Evolutionary conservation across 1,139 yeast genomes (phyloP), one percentile per base, ranked within the genome.

Genomic region (Kurtzmaniella quercitrusa): DNA sequence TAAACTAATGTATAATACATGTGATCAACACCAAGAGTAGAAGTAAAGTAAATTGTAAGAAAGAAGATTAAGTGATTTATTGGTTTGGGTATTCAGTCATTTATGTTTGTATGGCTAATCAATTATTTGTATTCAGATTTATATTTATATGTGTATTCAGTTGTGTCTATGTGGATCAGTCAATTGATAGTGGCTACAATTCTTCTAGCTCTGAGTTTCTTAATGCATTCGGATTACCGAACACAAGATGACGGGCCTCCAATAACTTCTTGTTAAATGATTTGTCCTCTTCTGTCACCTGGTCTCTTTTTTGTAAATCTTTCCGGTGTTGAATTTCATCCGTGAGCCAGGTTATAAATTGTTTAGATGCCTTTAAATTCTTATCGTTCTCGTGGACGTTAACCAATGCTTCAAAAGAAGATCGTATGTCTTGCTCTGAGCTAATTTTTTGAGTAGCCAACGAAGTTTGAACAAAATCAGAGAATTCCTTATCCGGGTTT

Each of bases 181-280:
- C 15, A 31, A 8, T 23, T 27, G 16, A 31, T n/a, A 25, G 25
- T 25, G 19, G 59, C 39, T 67, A 78, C 34, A 81, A 60, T 47
- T 82, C 88, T 57, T 80, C 85, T 10, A 66, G 67, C 47, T 68
- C 54, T 40, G 78, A 80, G 54, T 81, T 81, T 48, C 91, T 71
- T 44, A 69, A 62, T 0, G 86, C 96, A 57, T 78, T 70, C 10
- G 88, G 89, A 55, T 89, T 89, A 1, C 96, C 96, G 66, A 87
- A 89, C 1, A 85, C 79, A 27, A 65, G 59, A 58, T 87, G 93
- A 52, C 95, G 76, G 14, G 84, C 77, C 23, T 70, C 69, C n/a
- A 81, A 57, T 58, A 84, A 60, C 40, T 63, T 65, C 38, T 68
- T 62, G 44, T 75, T 77, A 42, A 78, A 73, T 3, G 60, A 65